Evolutionary conservation across 2,329 filamentous ascomycete genomes (phyloP).

Genomic region (Hypoxylon sp.): DNA sequence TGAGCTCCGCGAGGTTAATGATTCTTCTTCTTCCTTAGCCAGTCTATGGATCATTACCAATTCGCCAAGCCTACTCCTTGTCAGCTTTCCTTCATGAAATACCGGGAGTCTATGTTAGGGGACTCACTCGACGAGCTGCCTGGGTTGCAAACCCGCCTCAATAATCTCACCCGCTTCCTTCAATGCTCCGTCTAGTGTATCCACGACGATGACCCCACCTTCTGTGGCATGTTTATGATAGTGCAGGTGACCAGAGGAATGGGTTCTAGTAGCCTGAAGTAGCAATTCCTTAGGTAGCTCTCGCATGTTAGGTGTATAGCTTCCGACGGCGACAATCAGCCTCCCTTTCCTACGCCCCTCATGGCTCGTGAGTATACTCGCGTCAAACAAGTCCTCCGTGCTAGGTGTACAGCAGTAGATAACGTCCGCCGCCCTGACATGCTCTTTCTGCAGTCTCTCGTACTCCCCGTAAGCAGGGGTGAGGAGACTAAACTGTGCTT

Average conservation of each 20-base stretch:
- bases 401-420: conserved; percentile 93
- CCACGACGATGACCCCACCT: conserved; percentile 77
- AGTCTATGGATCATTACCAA: conserved; percentile 73
- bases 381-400: conserved; percentile 80
- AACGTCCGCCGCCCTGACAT: conserved; percentile 80
- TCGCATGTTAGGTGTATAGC: conserved; percentile 79
- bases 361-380: conserved; percentile 76
- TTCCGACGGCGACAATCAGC: conserved; percentile 80
- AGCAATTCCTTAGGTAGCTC: conserved; percentile 87
- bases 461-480: conserved; percentile 80
- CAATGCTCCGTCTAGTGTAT: conserved; percentile 83
- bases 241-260: conserved; percentile 66
- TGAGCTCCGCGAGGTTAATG: conserved; percentile 45
- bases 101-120: not conserved
- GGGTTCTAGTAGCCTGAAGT: conserved; percentile 68
- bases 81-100: conserved; percentile 10
- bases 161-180: conserved; percentile 91
- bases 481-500: conserved; percentile 76
- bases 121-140: conserved; percentile 83
- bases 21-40: conserved; percentile 56
- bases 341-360: conserved; percentile 79
- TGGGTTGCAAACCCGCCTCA: conserved; percentile 78
- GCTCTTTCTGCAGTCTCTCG: conserved; percentile 75
- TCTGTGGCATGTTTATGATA: conserved; percentile 77
- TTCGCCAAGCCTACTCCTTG: conserved; percentile 75